Percentiles rank a stretch among this genome's conserved stretches.
These are phyloP conservation scores for Plasmodium inui DNA, from an alignment of 169 alveolate genomes.

Conservation along the genomic window DNA sequence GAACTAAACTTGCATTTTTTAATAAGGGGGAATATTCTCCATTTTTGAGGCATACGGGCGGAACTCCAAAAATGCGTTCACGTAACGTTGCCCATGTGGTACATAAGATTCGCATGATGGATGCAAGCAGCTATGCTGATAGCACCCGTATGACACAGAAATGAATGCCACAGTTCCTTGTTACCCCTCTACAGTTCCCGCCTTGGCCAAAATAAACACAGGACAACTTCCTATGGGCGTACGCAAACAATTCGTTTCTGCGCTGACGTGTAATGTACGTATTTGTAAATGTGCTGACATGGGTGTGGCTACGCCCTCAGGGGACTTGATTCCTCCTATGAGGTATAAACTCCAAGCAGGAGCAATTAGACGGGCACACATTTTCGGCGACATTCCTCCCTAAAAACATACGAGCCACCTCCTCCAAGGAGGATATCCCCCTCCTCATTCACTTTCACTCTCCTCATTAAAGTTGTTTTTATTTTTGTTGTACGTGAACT, in stretches of 20 bases:
- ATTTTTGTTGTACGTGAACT: constrained; percentile 74
- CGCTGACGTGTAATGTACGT: neutral
- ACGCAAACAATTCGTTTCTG: neutral
- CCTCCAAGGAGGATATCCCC: neutral
- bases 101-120: neutral
- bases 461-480: constrained; percentile 64
- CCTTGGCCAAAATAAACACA: neutral
- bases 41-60: neutral
- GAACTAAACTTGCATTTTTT: neutral
- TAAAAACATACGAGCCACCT: neutral
- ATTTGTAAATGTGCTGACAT: neutral
- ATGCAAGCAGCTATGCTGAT: neutral
- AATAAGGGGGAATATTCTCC: neutral
- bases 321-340: neutral
- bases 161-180: neutral
- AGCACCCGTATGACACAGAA: neutral
- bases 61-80: neutral
- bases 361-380: neutral
- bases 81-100: neutral
- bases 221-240: neutral
- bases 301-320: neutral
- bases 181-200: neutral
- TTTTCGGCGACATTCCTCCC: neutral
- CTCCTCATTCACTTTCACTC: constrained; percentile 48
- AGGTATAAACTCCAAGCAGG: neutral